Percentiles rank a stretch among this genome's conserved stretches.
These are phyloP conservation scores for Candida khao-thaluensis DNA, from an alignment of 805 yeast species.

Conservation along the genomic window DNA sequence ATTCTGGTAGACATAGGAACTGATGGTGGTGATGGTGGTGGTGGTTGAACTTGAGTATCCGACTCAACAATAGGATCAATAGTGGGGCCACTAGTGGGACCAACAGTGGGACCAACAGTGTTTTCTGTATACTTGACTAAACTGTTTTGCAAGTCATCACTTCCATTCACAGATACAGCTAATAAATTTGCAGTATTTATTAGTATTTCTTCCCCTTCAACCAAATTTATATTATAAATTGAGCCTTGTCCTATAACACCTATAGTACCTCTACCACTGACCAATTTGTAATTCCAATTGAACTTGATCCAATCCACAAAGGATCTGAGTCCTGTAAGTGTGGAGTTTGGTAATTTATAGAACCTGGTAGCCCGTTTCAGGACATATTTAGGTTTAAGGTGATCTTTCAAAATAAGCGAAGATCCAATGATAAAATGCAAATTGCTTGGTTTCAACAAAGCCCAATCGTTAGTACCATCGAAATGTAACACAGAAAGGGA, in stretches of 20 bases:
- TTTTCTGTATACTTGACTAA: constrained; percentile 23
- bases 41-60: background rate
- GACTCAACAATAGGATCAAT: background rate
- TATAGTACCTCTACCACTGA: constrained; percentile 58
- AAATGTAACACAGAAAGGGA: constrained; percentile 46
- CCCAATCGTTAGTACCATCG: constrained; percentile 67
- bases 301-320: constrained; percentile 36
- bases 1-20: background rate
- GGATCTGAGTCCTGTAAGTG: constrained; percentile 25
- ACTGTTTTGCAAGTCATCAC: constrained; percentile 43
- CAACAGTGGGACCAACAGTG: background rate
- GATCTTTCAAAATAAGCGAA: constrained; percentile 42
- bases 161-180: constrained; percentile 52
- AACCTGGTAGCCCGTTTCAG: constrained; percentile 29
- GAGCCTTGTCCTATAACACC: constrained; percentile 57
- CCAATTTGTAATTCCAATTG: constrained; percentile 43
- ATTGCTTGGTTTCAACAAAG: constrained; percentile 46
- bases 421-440: constrained; percentile 55
- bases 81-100: too few relatives aligned
- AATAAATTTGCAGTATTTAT: constrained; percentile 47
- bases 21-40: background rate
- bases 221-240: constrained; percentile 47
- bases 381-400: constrained; percentile 38
- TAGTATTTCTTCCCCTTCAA: constrained; percentile 47
- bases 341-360: constrained; percentile 20